Base-by-base conservation (phyloP, 495 filamentous ascomycete genomes). In the Talaromyces nanjingensis region DNA sequence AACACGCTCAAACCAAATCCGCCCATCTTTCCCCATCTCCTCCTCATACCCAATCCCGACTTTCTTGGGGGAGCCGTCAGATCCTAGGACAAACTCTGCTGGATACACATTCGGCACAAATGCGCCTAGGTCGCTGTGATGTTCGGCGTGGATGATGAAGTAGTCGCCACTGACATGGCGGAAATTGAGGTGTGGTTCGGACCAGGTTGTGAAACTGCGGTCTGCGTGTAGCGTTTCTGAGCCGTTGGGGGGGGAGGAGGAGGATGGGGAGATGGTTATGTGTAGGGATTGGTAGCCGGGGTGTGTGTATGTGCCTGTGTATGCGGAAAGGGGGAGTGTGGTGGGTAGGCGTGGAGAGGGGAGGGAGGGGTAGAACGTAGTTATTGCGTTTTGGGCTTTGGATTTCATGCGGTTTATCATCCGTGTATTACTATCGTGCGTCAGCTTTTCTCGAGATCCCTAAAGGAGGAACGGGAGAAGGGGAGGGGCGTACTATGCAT, bases 11-110 rank as follows among this genome's bases (percentile, higher is more conserved):
- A 64, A 42, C 63, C 63, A 64, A 45, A 64, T 64, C 58, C 67
- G 70, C 55, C 67, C 72, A 18, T 70, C 67, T 16, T 29, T 56
- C 1, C 53, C 53, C 62, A 74, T 65, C 42, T 61, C 49, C 27
- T 61, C 18, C 57, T 69, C 57, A 49, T 69, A 68, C 37, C 64
- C 64, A 47, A 74, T 66, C 20, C 68, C 70, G 6, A 76, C 27
- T 56, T 57, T 65, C n/a, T 60, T 65, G 8, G 72, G 69, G 9
- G 25, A 67, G 11, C 76, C 76, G 47, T 68, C 67, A 0, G 68
- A 70, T 1, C 73, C 74, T 4, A 79, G 33, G 22, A 65, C 65
- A 29, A 78, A 78, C 60, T 74, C 72, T 6, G 70, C 73, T 4
- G 63, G 63, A 47, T 59, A 59, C 39, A 60, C 42, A 27, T 22